Evolutionary conservation across 768 basidiomycete genomes (phyloP), one percentile per base, ranked within the genome.

Genomic region (Mycena maculata): DNA sequence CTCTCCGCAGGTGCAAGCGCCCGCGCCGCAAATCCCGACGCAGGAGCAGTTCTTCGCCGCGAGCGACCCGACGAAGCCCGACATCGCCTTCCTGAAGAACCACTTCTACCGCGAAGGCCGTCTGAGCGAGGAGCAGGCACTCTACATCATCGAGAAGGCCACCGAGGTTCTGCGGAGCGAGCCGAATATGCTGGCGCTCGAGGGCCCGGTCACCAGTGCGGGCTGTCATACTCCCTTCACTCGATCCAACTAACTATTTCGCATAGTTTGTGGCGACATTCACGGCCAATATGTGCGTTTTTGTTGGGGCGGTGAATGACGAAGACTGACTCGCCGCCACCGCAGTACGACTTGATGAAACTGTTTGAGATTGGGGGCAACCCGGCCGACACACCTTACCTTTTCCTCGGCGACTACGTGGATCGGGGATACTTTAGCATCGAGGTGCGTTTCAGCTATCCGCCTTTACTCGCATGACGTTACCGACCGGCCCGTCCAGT

Each of bases 41-140:
- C 88, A 92, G 72, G 95, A 92, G 71, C 94, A 99, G 78, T 98
- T 99, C 87, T 99, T 91, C 82, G 90, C 57, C 38, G 52, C 60
- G 82, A 84, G 25, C 87, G 96, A 98, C 82, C 90, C 88, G 41
- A 86, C 90, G 25, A 98, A 96, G 78, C 97, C 97, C 20, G 94
- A 99, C 79, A 85, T 99, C 71, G 95, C 94, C 22, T 99, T 95
- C 80, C 86, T 99, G 68, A 99, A 99, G 84, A 99, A 98, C 75
- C 97, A 99, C 81, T 98, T 99, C 77, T 99, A 99, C 79, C 88
- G 98, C 44, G 96, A 98, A 78, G 97, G 97, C 0, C 85, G 96
- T 54, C 73, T 99, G 72, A 95, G 90, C 20, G 97, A 99, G 78
- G 94, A 96, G 52, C 95, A 99, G 78, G 98, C 98, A 10, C 76